Evolutionary conservation across 345 rosid species (phyloP).

Genomic region (Melaleuca alternifolia): DNA sequence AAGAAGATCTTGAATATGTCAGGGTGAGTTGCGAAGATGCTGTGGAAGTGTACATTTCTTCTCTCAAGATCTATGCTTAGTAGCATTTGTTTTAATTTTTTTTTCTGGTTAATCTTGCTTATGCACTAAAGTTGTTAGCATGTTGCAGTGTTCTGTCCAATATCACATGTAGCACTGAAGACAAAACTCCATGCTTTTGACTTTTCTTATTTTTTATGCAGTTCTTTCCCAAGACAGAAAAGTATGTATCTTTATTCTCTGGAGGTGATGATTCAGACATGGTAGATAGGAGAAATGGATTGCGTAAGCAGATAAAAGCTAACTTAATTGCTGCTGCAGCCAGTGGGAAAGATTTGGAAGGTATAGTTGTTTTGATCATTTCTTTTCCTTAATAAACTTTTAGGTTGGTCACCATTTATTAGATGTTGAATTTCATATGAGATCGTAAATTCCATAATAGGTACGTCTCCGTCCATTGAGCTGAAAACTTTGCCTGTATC

Average conservation of each 20-base stretch:
- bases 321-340: slow-evolving; percentile 90
- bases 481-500: not conserved
- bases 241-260: slow-evolving; percentile 81
- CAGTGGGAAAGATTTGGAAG: slow-evolving; percentile 98
- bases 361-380: slow-evolving; percentile 16
- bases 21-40: slow-evolving; percentile 38
- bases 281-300: slow-evolving; percentile 66
- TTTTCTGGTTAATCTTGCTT: not conserved
- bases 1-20: slow-evolving; percentile 98
- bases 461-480: not conserved
- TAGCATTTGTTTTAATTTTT: not conserved
- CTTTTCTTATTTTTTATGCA: slow-evolving; percentile 17
- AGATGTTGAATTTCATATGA: not conserved
- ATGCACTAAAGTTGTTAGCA: not conserved
- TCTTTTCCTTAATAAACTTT: not conserved
- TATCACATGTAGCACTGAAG: not conserved
- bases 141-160: not conserved
- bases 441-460: not conserved
- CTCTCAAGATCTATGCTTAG: not conserved
- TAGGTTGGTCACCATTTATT: not conserved
- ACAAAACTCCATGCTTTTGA: not conserved
- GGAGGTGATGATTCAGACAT: slow-evolving; percentile 64
- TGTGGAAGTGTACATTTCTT: not conserved
- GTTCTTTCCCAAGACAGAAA: slow-evolving; percentile 98
- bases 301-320: slow-evolving; percentile 94